Base-by-base conservation (phyloP, 1,284 basidiomycete genomes). In the Austroboletus niveus region DNA sequence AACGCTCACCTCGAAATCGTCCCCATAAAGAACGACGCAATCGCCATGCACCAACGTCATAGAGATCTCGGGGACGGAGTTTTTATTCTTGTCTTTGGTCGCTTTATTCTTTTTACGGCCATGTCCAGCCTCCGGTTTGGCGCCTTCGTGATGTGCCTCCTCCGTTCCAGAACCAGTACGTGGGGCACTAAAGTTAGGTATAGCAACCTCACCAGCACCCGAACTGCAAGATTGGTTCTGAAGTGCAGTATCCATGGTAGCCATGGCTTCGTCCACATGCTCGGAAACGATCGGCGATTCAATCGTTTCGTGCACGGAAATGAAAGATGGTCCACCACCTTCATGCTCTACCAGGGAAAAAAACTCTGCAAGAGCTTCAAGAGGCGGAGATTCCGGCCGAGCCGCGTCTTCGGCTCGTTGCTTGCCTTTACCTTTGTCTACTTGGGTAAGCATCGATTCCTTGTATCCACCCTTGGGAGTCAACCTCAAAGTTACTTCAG, bases 11-110 rank as follows among this genome's bases (percentile, higher is more conserved):
- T 82, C 77, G 52, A 80, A 80, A 34, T 77, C 72, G 52, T 76
- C 75, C 3, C 81, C 80, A 24, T 55, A 69, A 39, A 84, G 63
- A 34, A 82, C 59, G 7, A 80, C 57, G 48, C 77, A 65, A 60
- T 85, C 82, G 0, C 82, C 82, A 57, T 85, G 83, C 22, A 83
- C 74, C 47, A 85, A 69, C 11, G 75, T 78, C 27, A 82, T 55
- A 20, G 72, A 67, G 24, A 78, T 60, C 30, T 57, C 51, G 34
- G 69, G 60, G 7, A 46, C 29, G n/a, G 52, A 42, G 10, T 50
- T 17, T 53, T 59, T 64, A 45, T 1, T 49, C 51, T 56, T 70
- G 41, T 50, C 43, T 30, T 56, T 56, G 24, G 32, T 35, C 46
- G 34, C 49, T 38, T 65, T 61, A 22, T 46, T 53, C 46, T 53